These are phyloP conservation scores for Physcomitrium patens DNA, from an alignment of 225 moss, liverwort and hornwort species.

Conservation along the genomic window DNA sequence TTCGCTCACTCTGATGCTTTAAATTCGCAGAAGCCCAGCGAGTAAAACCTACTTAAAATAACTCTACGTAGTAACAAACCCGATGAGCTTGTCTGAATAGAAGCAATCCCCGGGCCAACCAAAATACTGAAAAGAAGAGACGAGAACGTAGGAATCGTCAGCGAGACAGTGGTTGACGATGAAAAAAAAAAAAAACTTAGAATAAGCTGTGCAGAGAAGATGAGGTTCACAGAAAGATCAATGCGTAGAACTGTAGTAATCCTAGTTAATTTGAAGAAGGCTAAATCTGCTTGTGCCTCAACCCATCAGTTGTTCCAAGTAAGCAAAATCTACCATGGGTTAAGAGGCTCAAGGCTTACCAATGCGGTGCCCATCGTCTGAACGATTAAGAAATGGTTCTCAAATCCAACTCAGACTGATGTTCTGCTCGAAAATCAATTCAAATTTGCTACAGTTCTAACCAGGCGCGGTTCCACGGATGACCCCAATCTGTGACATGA, in stretches of 20 bases:
- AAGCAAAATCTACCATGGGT: not conserved
- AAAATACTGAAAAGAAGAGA: constrained; percentile 2
- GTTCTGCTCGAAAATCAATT: not conserved
- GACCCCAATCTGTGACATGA: not conserved
- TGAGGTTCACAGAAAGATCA: not conserved
- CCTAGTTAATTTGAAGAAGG: too few relatives aligned
- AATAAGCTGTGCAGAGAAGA: not conserved
- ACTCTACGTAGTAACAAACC: not conserved
- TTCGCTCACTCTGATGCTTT: constrained; percentile 17
- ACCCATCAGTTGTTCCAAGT: not conserved
- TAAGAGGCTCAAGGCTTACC: not conserved
- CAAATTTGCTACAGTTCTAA: not conserved
- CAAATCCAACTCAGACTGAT: not conserved
- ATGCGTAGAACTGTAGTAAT: not conserved
- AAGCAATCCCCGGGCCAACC: too few relatives aligned
- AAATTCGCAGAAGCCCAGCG: not conserved
- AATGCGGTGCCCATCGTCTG: not conserved
- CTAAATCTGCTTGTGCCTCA: not conserved
- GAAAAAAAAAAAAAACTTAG: too few relatives aligned
- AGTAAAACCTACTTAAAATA: not conserved
- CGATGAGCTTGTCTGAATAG: not conserved
- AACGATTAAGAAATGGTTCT: not conserved
- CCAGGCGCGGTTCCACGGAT: not conserved
- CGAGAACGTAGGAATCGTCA: not conserved
- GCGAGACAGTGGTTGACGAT: not conserved